A percentile compares a stretch with the other conserved stretches of the same genome.
phyloP scores from a whole-genome alignment of 1,284 basidiomycete species.

The Lentinus polychrous region DNA sequence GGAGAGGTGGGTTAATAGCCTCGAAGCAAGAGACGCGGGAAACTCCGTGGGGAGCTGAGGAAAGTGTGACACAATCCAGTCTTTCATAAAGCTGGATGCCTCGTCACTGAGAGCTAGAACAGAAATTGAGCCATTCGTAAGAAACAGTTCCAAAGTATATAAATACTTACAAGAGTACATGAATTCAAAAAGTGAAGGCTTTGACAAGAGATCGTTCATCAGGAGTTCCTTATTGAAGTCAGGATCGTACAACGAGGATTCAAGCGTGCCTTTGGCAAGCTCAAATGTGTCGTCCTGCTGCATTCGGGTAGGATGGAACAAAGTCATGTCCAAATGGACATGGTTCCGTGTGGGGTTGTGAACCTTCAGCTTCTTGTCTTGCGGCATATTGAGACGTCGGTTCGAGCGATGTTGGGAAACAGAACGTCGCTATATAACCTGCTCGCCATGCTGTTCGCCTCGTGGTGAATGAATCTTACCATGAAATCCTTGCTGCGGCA shows the following conservation, averaged over 20 bases:
- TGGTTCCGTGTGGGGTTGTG: too few relatives aligned
- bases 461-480: too few relatives aligned
- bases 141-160: too few relatives aligned
- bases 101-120: slow-evolving; percentile 6
- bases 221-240: slow-evolving; percentile 1
- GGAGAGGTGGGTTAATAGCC: slow-evolving; percentile 6
- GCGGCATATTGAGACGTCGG: too few relatives aligned
- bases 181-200: slow-evolving; percentile 11
- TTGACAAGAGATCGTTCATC: neutral
- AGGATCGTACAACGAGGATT: slow-evolving; percentile 7
- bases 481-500: too few relatives aligned
- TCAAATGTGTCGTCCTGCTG: slow-evolving; percentile 10
- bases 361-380: too few relatives aligned
- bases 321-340: slow-evolving; percentile 4
- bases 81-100: neutral
- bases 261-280: slow-evolving; percentile 8
- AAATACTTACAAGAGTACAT: slow-evolving; percentile 9
- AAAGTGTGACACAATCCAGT: slow-evolving; percentile 5
- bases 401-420: too few relatives aligned
- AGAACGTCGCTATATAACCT: too few relatives aligned
- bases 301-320: slow-evolving; percentile 6
- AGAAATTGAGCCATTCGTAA: neutral
- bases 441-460: too few relatives aligned
- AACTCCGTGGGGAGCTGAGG: slow-evolving; percentile 6
- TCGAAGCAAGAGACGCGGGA: slow-evolving; percentile 1